Evolutionary conservation across 2,329 filamentous ascomycete species (phyloP), one percentile per base, ranked within the genome.

Genomic region (Fusarium papillatum): DNA sequence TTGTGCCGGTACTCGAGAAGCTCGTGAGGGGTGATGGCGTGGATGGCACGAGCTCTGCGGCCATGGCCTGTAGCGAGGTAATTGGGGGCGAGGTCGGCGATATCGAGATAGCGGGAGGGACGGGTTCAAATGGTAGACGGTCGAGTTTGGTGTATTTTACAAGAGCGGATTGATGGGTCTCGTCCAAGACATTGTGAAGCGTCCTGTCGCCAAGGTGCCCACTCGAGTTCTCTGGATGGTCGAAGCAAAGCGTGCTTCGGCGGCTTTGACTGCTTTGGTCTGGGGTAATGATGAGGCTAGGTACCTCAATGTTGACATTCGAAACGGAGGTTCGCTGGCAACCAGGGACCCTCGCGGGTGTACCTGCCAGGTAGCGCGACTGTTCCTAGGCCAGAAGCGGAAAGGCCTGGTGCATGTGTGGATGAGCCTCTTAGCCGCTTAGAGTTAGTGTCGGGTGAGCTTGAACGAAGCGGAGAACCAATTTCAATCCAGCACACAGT

Each of bases 151-250:
- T 31, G 46, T 53, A 29, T 68, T 29, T 67, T 75, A 78, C 29
- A 64, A 71, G 67, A 57, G 60, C 55, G 61, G 64, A 31, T 69
- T 62, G 60, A 70, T 71, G 34, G 50, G 66, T 57, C 61, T 72
- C 62, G 41, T 66, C 53, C 61, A 75, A 67, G 68, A 72, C 78
- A 80, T 80, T 70, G 74, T 77, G 77, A 78, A 73, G 71, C 63
- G 64, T 61, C 72, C 61, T 66, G 43, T 72, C 69, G 65, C 70
- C 46, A 69, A 68, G 69, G 67, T 75, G 63, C 60, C 61, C 46
- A 71, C 59, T 46, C 48, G 36, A 67, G 53, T 57, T 67, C 48
- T 61, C 66, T 63, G 55, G 64, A 68, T 26, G 62, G 24, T 41
- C 36, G 59, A 41, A 48, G 39, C 29, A 50, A 57, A 61, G 71